A percentile compares a stretch with the other conserved stretches of the same genome.
Evolutionary conservation across 164 flowering plant genomes (phyloP).

Genomic region (Stephania yunnanensis): DNA sequence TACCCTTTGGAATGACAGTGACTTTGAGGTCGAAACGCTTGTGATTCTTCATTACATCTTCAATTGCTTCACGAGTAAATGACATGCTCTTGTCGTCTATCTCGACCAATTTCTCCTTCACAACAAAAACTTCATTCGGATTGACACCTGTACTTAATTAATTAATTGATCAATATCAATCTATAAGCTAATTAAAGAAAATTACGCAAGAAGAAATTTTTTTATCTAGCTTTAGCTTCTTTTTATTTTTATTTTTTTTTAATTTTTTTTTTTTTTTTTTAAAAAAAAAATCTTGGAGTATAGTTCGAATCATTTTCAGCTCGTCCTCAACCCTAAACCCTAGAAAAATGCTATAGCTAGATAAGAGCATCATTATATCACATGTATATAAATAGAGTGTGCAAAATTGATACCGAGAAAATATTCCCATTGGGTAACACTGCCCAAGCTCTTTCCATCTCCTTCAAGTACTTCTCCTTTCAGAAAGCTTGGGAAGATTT

Average conservation of each 20-base stretch:
- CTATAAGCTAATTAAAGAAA: too few relatives aligned
- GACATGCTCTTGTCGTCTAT: constrained; percentile 5
- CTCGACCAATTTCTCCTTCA: constrained; percentile 5
- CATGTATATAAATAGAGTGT: too few relatives aligned
- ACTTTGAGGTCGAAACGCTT: not conserved
- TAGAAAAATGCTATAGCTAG: too few relatives aligned
- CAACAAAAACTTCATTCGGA: not conserved
- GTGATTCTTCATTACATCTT: not conserved
- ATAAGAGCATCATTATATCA: too few relatives aligned
- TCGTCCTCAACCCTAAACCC: too few relatives aligned
- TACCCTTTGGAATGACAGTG: not conserved
- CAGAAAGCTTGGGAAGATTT: constrained; percentile 13
- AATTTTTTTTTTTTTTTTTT: too few relatives aligned
- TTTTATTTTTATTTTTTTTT: too few relatives aligned
- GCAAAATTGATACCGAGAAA: too few relatives aligned
- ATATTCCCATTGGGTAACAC: constrained; percentile 20
- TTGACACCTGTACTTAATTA: not conserved
- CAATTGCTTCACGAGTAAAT: not conserved
- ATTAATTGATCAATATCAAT: too few relatives aligned
- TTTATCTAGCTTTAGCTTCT: too few relatives aligned
- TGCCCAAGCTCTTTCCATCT: constrained; percentile 16
- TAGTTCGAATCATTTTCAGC: not conserved
- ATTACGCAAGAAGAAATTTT: too few relatives aligned
- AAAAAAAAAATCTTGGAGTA: too few relatives aligned
- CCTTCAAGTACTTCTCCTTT: constrained; percentile 17